A percentile compares a stretch with the other conserved stretches of the same genome.
Conservation (phyloP, 1,284 basidiomycete genomes). For the Trametes versicolor region DNA sequence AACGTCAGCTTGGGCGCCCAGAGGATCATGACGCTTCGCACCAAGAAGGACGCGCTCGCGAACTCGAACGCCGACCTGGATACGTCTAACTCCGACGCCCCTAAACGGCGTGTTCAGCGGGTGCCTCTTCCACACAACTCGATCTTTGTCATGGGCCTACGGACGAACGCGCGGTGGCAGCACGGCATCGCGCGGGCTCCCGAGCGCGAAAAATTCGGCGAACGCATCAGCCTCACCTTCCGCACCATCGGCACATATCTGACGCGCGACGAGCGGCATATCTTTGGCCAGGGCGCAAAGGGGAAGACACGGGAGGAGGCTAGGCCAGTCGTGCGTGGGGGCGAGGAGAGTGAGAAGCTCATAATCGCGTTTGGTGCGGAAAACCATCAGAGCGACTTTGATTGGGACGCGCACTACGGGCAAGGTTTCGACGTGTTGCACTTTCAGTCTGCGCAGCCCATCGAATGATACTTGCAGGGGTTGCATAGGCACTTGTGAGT, state of each 20-base stretch:
- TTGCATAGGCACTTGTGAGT: not conserved
- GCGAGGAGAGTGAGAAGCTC: slow-evolving; percentile 58
- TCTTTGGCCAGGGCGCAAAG: slow-evolving; percentile 76
- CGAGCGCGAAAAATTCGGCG: slow-evolving; percentile 64
- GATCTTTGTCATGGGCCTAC: slow-evolving; percentile 77
- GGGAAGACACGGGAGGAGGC: slow-evolving; percentile 65
- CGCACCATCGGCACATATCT: slow-evolving; percentile 80
- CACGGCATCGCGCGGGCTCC: slow-evolving; percentile 75
- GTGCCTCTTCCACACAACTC: slow-evolving; percentile 80
- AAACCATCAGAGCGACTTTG: slow-evolving; percentile 72
- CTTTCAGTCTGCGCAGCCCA: slow-evolving; percentile 47
- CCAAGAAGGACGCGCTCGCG: slow-evolving; percentile 60
- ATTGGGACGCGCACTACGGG: slow-evolving; percentile 73
- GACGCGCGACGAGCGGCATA: slow-evolving; percentile 55
- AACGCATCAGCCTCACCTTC: slow-evolving; percentile 81
- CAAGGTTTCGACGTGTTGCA: slow-evolving; percentile 74
- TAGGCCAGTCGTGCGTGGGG: slow-evolving; percentile 58
- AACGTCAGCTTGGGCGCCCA: slow-evolving; percentile 82
- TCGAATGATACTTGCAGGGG: not conserved
- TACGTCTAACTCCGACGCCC: not conserved
- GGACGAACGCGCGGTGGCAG: slow-evolving; percentile 75
- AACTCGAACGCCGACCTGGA: slow-evolving; percentile 19
- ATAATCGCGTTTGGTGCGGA: slow-evolving; percentile 74
- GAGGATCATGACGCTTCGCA: slow-evolving; percentile 72
- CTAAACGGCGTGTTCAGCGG: slow-evolving; percentile 58